Base-by-base conservation (phyloP, 2,329 filamentous ascomycete species). In the Diplodia corticola region DNA sequence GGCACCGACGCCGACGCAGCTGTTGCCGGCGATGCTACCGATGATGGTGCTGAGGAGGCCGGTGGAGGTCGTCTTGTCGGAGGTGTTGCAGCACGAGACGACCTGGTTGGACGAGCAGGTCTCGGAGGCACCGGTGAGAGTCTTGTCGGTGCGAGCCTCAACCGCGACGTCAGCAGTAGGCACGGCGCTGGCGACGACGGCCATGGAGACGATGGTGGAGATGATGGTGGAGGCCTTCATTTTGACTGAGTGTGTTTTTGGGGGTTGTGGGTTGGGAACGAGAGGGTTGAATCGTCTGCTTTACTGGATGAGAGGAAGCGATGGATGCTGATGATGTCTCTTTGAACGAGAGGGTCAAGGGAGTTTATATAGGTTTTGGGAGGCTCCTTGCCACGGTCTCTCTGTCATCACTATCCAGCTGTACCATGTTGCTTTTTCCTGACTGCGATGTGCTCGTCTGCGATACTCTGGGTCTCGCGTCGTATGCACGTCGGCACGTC, bases 1-100 rank as follows among this genome's bases (percentile, higher is more conserved):
- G 44, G 12, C 20, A 26, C 26, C 17, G 57, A 61, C 5, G 28
- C 57, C 44, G 15, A n/a, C 9, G 59, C 69, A 70, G 17, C 66
- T 54, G 44, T 64, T 63, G 33, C 53, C 53, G 44, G 55, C 33
- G 54, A 67, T 57, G 50, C 24, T 54, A 57, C 30, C 44, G 66
- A 70, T 26, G 54, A 67, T 57, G 50, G 30, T 54, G 51, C 30
- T 35, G 66, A 70, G 65, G 35, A 70, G 33, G 49, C 69, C 69
- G 30, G 30, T 55, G 64, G 30, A 64, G 60, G n/a, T 44, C 35
- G 54, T 5, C 59, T 69, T 50, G 60, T 49, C 64, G 48, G 63
- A 50, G 13, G 46, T 22, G 61, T 70, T 70, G 69, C 69, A 70
- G 67, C 68, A 70, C 24, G 69, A 69, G 49, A 70, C 64, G 9